phyloP scores from a whole-genome alignment of 1,139 yeast species.

The Magnusiomyces ingens region DNA sequence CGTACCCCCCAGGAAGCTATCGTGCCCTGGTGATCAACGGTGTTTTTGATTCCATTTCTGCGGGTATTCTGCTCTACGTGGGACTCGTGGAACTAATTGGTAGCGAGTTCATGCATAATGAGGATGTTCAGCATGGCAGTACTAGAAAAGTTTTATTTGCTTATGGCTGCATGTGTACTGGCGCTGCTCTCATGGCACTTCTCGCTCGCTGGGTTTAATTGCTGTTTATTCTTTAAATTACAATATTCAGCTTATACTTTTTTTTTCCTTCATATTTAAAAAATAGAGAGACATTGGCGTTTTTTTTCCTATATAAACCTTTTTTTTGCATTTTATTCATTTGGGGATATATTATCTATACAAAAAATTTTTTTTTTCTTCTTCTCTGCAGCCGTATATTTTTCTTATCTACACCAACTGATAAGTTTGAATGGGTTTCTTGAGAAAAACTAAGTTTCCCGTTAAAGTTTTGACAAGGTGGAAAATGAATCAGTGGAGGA shows the following conservation, averaged over 20 bases:
- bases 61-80: slow-evolving; percentile 76
- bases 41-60: slow-evolving; percentile 73
- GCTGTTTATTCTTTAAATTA: background rate
- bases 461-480: too few species aligned
- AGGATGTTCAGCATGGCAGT: slow-evolving; percentile 31
- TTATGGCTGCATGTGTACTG: slow-evolving; percentile 46
- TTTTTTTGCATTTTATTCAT: too few species aligned
- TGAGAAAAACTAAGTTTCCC: too few species aligned
- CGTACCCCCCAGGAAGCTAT: slow-evolving; percentile 47
- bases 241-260: background rate
- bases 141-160: slow-evolving; percentile 33
- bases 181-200: slow-evolving; percentile 78
- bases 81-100: slow-evolving; percentile 82
- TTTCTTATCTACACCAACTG: too few species aligned
- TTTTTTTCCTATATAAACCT: too few species aligned
- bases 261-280: too few species aligned
- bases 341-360: too few species aligned
- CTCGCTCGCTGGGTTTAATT: slow-evolving; percentile 77
- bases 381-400: too few species aligned
- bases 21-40: slow-evolving; percentile 64
- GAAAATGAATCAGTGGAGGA: too few species aligned
- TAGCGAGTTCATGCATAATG: slow-evolving; percentile 59
- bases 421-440: too few species aligned
- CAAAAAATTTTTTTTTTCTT: too few species aligned
- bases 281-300: too few species aligned